phyloP scores from a whole-genome alignment of 169 alveolate genomes.

The Theileria annulata region DNA sequence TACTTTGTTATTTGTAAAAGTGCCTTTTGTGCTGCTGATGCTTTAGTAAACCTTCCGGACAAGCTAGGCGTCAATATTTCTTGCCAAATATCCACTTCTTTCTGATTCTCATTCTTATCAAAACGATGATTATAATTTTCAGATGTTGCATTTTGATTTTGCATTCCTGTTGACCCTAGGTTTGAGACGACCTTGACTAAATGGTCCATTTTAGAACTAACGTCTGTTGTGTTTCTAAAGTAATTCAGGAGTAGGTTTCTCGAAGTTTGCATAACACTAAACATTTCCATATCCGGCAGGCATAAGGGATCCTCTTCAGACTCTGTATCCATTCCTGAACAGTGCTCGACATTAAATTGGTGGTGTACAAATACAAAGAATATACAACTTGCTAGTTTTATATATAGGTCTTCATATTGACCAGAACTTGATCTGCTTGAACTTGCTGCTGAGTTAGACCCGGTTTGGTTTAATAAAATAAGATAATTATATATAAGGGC shows the following conservation, averaged over 20 bases:
- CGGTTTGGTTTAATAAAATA: conserved; percentile 22
- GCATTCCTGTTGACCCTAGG: conserved; percentile 23
- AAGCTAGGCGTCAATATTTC: conserved; percentile 46
- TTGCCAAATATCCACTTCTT: conserved; percentile 45
- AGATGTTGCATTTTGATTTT: neutral
- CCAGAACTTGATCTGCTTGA: conserved; percentile 16
- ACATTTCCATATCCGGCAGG: conserved; percentile 66
- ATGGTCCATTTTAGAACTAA: conserved; percentile 34
- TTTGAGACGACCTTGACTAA: conserved; percentile 56
- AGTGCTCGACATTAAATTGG: conserved; percentile 50
- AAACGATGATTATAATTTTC: neutral
- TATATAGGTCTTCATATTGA: neutral
- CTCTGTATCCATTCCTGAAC: conserved; percentile 7
- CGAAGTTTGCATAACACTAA: conserved; percentile 44
- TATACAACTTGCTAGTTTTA: conserved; percentile 40
- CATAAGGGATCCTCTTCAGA: conserved; percentile 49
- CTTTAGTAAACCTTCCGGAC: conserved; percentile 61
- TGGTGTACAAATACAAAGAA: conserved; percentile 64
- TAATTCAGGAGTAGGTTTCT: conserved; percentile 36
- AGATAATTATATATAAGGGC: conserved; percentile 53
- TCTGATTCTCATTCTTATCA: conserved; percentile 5
- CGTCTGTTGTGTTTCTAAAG: conserved; percentile 33
- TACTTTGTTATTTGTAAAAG: conserved; percentile 5
- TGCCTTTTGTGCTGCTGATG: conserved; percentile 50
- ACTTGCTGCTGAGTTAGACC: neutral